Evolutionary conservation across 768 basidiomycete genomes (phyloP), one percentile per base, ranked within the genome.

Genomic region (Brasilioporus rufonigricans): DNA sequence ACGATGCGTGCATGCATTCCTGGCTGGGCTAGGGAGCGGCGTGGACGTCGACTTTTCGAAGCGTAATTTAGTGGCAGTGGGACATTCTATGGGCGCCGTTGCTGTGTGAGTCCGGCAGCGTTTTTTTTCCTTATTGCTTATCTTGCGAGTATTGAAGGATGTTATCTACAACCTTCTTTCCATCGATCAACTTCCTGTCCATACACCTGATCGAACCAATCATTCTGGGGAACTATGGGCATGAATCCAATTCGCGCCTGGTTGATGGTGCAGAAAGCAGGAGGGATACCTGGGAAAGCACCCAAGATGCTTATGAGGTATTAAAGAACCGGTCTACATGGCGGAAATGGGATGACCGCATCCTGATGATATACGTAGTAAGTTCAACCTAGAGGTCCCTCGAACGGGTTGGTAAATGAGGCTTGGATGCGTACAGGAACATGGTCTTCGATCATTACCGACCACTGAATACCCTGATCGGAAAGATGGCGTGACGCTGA

Each of bases 41-140:
- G 52, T 51, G 8, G 50, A 51, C 9, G 46, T 60, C 26, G 50
- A 60, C 16, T 60, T 60, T 12, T 60, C 56, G 12, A 48, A 48
- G 31, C 56, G 59, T 5, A 44, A 29, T 19, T n/a, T 60, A 11
- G 53, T 35, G 2, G 13, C 23, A 2, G 45, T 58, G 1, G 59
- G 56, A 2, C 59, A 54, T 31, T 60, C 36, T 9, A 19, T 35
- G 11, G 59, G 59, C 6, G 52, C 45, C 11, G 10, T 24, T 5
- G 35, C 44, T 5, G 9, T 33, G 56, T 57, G 36, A 44, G 59
- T 41, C 11, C 2, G 24, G 9, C 24, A 7, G 8, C 39, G 21
- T 40, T 12, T 2, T 38, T n/a, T 14, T 29, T 29, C 27, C 27
- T 29, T 29, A 9, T 29, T 29, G 27, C 27, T 29, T 9, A 29